These are phyloP conservation scores for Gossypium aridum DNA, from an alignment of 441 rosid genomes.

Conservation along the genomic window DNA sequence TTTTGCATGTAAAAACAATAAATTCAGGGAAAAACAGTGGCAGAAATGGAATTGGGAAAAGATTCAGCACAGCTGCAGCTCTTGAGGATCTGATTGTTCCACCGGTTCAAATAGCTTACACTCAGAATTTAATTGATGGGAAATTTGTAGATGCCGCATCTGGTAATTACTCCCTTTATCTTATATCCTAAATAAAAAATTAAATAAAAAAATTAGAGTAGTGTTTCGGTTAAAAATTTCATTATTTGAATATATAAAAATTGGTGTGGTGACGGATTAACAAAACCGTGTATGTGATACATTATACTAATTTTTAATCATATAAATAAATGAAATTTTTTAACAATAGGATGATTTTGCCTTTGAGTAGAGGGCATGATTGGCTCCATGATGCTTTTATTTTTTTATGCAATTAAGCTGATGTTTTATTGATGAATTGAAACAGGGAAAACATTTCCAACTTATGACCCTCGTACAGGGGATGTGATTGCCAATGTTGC, in stretches of 20 bases:
- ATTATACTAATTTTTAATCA: too few species aligned
- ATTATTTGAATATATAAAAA: too few species aligned
- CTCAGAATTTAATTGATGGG: conserved; percentile 37
- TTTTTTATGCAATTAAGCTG: not conserved
- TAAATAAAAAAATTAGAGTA: too few species aligned
- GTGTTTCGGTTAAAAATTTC: too few species aligned
- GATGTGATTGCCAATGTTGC: conserved; percentile 60
- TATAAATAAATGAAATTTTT: too few species aligned
- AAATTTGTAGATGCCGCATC: conserved; percentile 44
- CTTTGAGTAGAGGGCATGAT: too few species aligned
- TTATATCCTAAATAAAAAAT: too few species aligned
- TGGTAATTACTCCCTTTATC: conserved; percentile 15
- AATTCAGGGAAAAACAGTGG: conserved; percentile 28
- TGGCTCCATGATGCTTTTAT: not conserved
- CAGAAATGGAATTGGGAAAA: conserved; percentile 14
- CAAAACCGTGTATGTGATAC: too few species aligned
- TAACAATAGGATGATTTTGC: too few species aligned
- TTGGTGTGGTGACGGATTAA: too few species aligned
- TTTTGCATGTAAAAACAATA: not conserved
- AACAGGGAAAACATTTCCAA: conserved; percentile 60
- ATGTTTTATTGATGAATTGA: conserved; percentile 6
- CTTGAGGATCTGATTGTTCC: conserved; percentile 32
- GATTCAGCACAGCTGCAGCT: conserved; percentile 31
- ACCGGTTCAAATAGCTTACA: conserved; percentile 29
- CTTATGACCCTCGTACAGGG: conserved; percentile 53